Percentiles rank a stretch among this genome's conserved stretches.
phyloP scores from a whole-genome alignment of 305 asterid genomes.

The Fraxinus greggii region DNA sequence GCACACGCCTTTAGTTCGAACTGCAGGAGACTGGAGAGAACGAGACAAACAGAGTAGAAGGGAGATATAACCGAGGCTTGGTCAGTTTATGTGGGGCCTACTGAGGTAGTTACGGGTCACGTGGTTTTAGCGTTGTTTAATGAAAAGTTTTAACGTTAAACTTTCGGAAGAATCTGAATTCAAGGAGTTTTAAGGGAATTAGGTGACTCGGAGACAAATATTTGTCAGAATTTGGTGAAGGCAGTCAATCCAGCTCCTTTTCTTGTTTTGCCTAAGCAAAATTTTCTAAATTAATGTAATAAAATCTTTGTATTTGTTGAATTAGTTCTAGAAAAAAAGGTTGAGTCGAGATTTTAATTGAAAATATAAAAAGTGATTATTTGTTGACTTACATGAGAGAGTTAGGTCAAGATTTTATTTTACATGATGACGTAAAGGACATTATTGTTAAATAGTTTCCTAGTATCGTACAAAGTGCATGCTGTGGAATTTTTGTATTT shows the following conservation, averaged over 20 bases:
- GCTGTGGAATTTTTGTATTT: no score
- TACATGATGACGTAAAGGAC: no score
- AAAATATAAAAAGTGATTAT: not conserved
- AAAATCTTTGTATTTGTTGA: not conserved
- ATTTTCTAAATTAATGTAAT: not conserved
- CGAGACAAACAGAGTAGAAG: not conserved
- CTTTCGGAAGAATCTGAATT: not conserved
- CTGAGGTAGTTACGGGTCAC: not conserved
- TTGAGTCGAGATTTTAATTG: not conserved
- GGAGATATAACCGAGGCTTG: not conserved
- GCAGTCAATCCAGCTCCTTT: not conserved
- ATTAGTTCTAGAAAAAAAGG: not conserved
- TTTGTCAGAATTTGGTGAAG: not conserved
- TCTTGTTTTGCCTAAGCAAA: not conserved
- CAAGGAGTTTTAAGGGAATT: not conserved
- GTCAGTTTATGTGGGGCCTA: not conserved
- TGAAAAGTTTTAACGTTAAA: not conserved
- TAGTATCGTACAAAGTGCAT: not conserved
- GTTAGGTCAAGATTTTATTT: no score
- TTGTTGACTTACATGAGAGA: no score
- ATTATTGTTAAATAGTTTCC: not conserved
- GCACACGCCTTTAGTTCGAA: constrained; percentile 18
- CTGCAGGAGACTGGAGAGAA: constrained; percentile 20
- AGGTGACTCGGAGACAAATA: not conserved
- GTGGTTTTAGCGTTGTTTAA: not conserved